Base-by-base conservation (phyloP, 345 rosid genomes). In the Moricandia moricandioides region DNA sequence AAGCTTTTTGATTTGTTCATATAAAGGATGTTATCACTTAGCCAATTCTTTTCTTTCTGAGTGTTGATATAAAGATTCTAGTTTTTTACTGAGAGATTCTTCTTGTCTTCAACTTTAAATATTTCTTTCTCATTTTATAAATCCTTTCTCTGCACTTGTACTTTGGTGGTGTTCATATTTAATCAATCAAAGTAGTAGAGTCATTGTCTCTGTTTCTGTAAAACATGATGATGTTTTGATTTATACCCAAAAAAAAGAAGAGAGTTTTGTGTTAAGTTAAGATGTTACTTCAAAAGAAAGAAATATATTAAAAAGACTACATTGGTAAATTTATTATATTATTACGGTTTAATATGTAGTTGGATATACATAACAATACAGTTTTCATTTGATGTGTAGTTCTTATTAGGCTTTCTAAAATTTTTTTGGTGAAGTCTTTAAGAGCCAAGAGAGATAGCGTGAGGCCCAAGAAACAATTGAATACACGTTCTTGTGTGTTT, bases 1-100 rank as follows among this genome's bases (percentile, higher is more conserved):
- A 33, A 17, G 18, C 3, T 69, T 9, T 62, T 69, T 76, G 14
- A 39, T 39, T 62, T 76, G 74, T 69, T 69, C 69, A 68, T 75
- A 27, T 43, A 61, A 49, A 75, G 8, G 1, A 7, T 8, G 13
- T 68, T 27, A 47, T 67, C 56, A 49, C 21, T 60, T 59, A 12
- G 63, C 45, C 12, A 51, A 60, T 61, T 58, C 17, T 16, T 75
- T 66, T 13, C 21, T 51, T 51, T 57, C 21, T 43, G 34, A 74
- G 49, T 57, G 16, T 63, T 69, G 60, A 76, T 70, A 72, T 69
- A 67, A 30, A 54, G 57, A 2, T 74, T 68, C 17, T 27, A 14
- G 73, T 60, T 67, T 67, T 40, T 47, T 34, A 58, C 39, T 56
- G 47, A 30, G 64, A 64, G 64, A 64, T 27, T 73, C 70, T 54